These are phyloP conservation scores for Acer campestre DNA, from an alignment of 345 rosid species.

Conservation along the genomic window DNA sequence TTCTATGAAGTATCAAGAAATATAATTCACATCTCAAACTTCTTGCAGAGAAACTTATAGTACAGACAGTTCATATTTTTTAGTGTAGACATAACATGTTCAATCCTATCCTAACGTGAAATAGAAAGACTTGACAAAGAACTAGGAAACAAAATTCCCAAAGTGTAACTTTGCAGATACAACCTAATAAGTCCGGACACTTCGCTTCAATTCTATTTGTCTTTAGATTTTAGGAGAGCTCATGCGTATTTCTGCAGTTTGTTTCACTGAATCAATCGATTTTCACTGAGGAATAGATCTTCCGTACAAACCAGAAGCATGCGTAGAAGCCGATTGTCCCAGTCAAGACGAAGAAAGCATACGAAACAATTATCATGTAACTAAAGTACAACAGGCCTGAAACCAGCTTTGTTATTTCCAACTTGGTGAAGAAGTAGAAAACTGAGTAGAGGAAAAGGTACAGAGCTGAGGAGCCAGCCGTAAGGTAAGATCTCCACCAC, in stretches of 20 bases:
- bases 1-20: not conserved
- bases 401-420: constrained; percentile 88
- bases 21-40: constrained; percentile 15
- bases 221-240: not conserved
- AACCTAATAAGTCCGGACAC: not conserved
- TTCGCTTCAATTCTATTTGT: too few species aligned
- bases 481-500: constrained; percentile 99
- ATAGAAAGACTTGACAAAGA: constrained; percentile 8
- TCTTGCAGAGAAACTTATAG: constrained; percentile 17
- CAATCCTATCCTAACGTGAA: constrained; percentile 27
- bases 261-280: constrained; percentile 59
- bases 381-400: constrained; percentile 93
- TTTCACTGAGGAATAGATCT: constrained; percentile 94
- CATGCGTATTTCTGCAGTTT: constrained; percentile 17
- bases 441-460: constrained; percentile 94
- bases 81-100: constrained; percentile 20
- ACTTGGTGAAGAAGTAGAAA: constrained; percentile 94
- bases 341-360: constrained; percentile 88
- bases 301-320: constrained; percentile 95
- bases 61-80: constrained; percentile 11
- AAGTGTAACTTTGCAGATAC: constrained; percentile 12
- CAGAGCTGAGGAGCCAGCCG: constrained; percentile 92
- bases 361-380: constrained; percentile 85
- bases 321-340: constrained; percentile 97
- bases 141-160: constrained; percentile 19